Base-by-base conservation (phyloP, 2,329 filamentous ascomycete genomes). In the Fusarium cyanostomum region DNA sequence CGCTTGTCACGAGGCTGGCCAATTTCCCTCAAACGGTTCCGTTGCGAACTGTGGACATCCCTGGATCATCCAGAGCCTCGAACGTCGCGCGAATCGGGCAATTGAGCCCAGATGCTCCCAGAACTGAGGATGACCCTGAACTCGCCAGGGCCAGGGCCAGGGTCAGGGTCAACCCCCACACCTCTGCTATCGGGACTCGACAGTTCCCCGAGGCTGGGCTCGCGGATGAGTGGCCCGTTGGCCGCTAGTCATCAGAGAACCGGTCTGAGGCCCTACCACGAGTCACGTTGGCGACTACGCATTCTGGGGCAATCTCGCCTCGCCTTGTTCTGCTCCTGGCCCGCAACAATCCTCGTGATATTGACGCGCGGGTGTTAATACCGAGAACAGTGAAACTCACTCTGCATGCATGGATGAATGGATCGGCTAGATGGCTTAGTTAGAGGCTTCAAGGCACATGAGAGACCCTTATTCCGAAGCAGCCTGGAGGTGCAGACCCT, bases 191-290 rank as follows among this genome's bases (percentile, higher is more conserved):
- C 54, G 61, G 50, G 52, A 50, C 54, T 44, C 43, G 51, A 44
- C 39, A 55, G 27, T 50, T 52, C 59, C 62, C 59, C 56, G 49
- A 60, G 49, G 49, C 60, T 57, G 57, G 55, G 41, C 52, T 52
- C 51, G 59, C 66, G 66, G 66, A 69, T 71, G 60, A 64, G 58
- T 67, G 56, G 66, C 61, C 64, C 64, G 68, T 60, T 62, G 66
- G 52, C 68, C 62, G 64, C 50, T 59, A 55, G 56, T 66, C 61
- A 63, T 55, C 63, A 68, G 56, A 56, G 52, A 65, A 65, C 64
- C 49, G 52, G 55, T 55, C 64, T 62, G 62, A 66, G 57, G 62
- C 58, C 54, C 67, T 64, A 69, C 70, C 59, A 55, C 64, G 59
- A 66, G 65, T 67, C 65, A 67, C 60, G 67, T 59, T 69, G 59